These are phyloP conservation scores for Hordeum pubiflorum DNA, from an alignment of 202 grass and related monocot genomes.

Conservation along the genomic window DNA sequence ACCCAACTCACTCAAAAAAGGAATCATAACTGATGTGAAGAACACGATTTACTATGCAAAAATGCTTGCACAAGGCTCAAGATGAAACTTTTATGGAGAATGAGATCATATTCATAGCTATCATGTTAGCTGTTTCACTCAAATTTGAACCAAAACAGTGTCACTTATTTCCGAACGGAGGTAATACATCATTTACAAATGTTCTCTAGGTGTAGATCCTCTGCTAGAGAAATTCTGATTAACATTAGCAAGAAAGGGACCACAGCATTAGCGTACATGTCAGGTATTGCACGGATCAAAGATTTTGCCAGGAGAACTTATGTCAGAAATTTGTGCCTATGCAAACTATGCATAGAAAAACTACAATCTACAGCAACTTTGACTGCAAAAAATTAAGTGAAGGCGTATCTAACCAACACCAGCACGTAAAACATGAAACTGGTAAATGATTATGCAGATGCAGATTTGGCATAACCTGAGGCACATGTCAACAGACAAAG, in stretches of 20 bases:
- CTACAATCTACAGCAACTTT: neutral
- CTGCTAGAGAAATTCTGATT: neutral
- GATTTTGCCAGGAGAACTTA: neutral
- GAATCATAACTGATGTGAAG: neutral
- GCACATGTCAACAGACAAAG: neutral
- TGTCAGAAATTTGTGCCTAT: neutral
- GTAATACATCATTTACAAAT: neutral
- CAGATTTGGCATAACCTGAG: neutral
- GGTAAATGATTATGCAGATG: neutral
- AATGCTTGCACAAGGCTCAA: neutral
- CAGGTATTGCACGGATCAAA: neutral
- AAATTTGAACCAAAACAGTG: no score
- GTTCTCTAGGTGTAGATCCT: neutral
- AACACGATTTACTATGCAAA: slow-evolving; percentile 3
- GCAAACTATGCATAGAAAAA: neutral
- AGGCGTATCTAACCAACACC: neutral
- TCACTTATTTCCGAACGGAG: no score
- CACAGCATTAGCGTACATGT: neutral
- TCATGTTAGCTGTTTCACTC: neutral
- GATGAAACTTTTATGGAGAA: neutral
- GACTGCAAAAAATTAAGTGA: neutral
- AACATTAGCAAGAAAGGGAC: neutral
- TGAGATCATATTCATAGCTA: neutral
- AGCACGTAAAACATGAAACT: neutral
- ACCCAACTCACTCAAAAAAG: neutral